Evolutionary conservation across 768 basidiomycete species (phyloP).

Genomic region (Rhizopogon roseolus): DNA sequence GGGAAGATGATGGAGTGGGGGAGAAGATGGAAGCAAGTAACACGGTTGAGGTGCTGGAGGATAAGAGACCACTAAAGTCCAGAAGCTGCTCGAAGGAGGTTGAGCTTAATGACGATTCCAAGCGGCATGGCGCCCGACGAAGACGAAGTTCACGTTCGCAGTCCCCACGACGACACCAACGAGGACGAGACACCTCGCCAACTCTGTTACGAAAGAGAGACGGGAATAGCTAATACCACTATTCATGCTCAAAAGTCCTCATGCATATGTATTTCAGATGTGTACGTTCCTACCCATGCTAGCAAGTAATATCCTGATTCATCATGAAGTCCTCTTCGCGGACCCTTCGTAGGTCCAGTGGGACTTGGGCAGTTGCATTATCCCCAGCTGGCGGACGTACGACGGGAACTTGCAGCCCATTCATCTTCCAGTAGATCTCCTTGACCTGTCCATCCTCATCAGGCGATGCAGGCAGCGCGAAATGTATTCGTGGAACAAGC

Average conservation of each 20-base stretch:
- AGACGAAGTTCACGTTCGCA: constrained; percentile 22
- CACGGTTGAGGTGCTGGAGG: not conserved
- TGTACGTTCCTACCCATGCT: not conserved
- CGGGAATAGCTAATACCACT: not conserved
- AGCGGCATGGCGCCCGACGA: not conserved
- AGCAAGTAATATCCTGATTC: not conserved
- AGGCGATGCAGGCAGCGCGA: constrained; percentile 23
- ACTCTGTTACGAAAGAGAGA: not conserved
- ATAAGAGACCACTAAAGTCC: not conserved
- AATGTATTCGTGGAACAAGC: constrained; percentile 29
- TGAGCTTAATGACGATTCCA: not conserved
- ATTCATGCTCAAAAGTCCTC: not conserved
- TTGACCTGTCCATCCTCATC: constrained; percentile 27
- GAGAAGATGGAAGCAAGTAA: not conserved
- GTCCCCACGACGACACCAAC: constrained; percentile 18
- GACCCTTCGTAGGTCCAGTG: constrained; percentile 24
- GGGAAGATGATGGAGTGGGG: not conserved
- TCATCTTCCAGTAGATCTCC: constrained; percentile 32
- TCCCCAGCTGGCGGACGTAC: constrained; percentile 31
- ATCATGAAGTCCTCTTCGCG: constrained; percentile 21
- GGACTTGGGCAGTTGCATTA: constrained; percentile 26
- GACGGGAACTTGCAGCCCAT: constrained; percentile 32
- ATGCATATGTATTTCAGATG: not conserved
- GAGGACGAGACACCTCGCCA: not conserved
- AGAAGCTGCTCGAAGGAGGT: not conserved